These are phyloP conservation scores for Telopea speciosissima DNA, from an alignment of 177 flowering plant genomes.

Conservation along the genomic window DNA sequence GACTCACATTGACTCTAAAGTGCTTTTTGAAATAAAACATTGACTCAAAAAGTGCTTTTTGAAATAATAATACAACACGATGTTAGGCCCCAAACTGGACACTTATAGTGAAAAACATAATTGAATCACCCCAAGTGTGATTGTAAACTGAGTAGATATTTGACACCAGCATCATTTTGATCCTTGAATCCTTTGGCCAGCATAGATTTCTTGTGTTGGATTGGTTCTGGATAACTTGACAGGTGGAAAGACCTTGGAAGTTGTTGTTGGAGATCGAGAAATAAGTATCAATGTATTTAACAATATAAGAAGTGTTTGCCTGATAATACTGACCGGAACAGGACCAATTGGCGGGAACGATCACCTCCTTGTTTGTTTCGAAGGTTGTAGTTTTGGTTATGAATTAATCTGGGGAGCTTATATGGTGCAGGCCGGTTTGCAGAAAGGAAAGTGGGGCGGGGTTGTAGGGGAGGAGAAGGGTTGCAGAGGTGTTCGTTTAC, in stretches of 20 bases:
- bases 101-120: slow-evolving; percentile 32
- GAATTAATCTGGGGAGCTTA: no score
- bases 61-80: no score
- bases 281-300: slow-evolving; percentile 18
- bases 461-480: no score
- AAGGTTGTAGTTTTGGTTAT: no score
- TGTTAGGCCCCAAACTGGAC: slow-evolving; percentile 41
- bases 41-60: no score
- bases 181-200: slow-evolving; percentile 33
- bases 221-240: slow-evolving; percentile 50
- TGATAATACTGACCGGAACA: slow-evolving; percentile 59
- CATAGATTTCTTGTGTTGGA: slow-evolving; percentile 15
- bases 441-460: no score
- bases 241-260: slow-evolving; percentile 66
- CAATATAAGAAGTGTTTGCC: slow-evolving; percentile 37
- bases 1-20: no score
- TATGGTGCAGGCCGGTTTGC: no score
- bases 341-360: slow-evolving; percentile 71
- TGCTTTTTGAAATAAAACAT: no score
- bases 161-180: slow-evolving; percentile 45
- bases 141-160: slow-evolving; percentile 58
- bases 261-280: slow-evolving; percentile 46
- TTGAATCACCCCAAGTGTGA: slow-evolving; percentile 29
- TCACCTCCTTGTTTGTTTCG: slow-evolving; percentile 31
- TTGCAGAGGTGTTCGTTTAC: no score